phyloP scores from a whole-genome alignment of 2,329 filamentous ascomycete genomes.

The Botrytis tulipae region DNA sequence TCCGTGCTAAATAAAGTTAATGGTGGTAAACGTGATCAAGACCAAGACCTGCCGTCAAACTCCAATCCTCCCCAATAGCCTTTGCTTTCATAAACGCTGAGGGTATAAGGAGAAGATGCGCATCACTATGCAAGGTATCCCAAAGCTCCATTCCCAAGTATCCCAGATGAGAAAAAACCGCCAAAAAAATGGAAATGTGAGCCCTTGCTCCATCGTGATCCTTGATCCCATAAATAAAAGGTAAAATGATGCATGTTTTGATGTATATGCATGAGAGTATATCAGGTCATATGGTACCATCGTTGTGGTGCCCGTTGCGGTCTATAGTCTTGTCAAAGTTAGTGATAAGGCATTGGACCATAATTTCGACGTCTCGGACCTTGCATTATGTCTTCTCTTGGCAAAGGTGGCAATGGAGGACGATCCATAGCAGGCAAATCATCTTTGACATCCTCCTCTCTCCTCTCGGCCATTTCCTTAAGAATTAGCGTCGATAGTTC shows the following conservation, averaged over 20 bases:
- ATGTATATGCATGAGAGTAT: not conserved
- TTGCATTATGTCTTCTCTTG: conserved; percentile 23
- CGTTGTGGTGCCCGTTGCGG: not conserved
- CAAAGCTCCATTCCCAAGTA: not conserved
- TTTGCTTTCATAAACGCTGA: conserved; percentile 13
- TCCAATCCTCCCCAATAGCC: not conserved
- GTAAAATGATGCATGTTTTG: not conserved
- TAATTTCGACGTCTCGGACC: conserved; percentile 25
- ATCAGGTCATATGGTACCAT: not conserved
- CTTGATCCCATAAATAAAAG: not conserved
- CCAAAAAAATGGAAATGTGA: not conserved
- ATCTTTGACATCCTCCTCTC: conserved; percentile 43
- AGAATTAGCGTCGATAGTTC: conserved; percentile 49
- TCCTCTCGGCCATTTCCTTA: conserved; percentile 46
- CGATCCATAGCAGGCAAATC: conserved; percentile 43
- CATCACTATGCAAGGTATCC: conserved; percentile 18
- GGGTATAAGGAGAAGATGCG: conserved; percentile 18
- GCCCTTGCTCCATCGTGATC: conserved; percentile 3
- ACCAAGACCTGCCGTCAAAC: not conserved
- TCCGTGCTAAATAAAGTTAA: conserved; percentile 20
- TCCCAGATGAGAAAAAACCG: not conserved
- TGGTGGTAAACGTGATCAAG: not conserved
- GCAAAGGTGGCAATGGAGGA: conserved; percentile 7
- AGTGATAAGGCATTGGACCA: conserved; percentile 20
- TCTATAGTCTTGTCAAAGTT: conserved; percentile 9